Base-by-base conservation (phyloP, 805 yeast species). In the Zygoascus bituminiphila region DNA sequence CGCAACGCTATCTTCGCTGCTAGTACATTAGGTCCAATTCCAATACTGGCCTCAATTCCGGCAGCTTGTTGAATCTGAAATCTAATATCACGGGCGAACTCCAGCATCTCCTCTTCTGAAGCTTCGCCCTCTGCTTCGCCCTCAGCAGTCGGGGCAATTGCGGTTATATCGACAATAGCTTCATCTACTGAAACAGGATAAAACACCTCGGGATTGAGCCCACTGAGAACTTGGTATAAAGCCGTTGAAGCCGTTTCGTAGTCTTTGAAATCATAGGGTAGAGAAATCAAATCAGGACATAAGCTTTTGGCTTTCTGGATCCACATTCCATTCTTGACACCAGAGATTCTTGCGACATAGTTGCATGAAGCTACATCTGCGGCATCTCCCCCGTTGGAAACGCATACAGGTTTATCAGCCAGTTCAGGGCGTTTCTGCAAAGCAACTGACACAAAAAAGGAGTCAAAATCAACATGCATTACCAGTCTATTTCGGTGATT, bases 331-430 rank as follows among this genome's bases (percentile, higher is more conserved):
- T 93, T 89, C 23, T 62, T 68, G 4, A 91, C 81, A 0, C 98
- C 98, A 50, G 55, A 70, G n/a, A 69, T 61, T 24, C 98, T 72
- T 0, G 97, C 96, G 3, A 73, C 80, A 62, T 93, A 93, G 62
- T 93, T 93, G 60, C 97, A 88, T 50, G 95, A 84, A 0, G 98
- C 93, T 12, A 93, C 71, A 62, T 91, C 98, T 0, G 97, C 78
- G 31, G 65, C 64, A 2, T 66, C 63, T 2, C 57, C 50, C 14
- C 67, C 65, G 56, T 76, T 73, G 40, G 81, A 73, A 0, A 80
- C 70, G 70, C 95, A 68, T 65, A 91, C 64, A 60, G 82, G 69
- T 73, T 82, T 64, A 56, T 77, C 73, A 50, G 77, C 77, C 15
- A 82, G 60, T 2, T 78, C 71, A 0, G 84, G 82, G 38, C 71